These are phyloP conservation scores for Penicillium mononematosum DNA, from an alignment of 495 filamentous ascomycete species.

Conservation along the genomic window DNA sequence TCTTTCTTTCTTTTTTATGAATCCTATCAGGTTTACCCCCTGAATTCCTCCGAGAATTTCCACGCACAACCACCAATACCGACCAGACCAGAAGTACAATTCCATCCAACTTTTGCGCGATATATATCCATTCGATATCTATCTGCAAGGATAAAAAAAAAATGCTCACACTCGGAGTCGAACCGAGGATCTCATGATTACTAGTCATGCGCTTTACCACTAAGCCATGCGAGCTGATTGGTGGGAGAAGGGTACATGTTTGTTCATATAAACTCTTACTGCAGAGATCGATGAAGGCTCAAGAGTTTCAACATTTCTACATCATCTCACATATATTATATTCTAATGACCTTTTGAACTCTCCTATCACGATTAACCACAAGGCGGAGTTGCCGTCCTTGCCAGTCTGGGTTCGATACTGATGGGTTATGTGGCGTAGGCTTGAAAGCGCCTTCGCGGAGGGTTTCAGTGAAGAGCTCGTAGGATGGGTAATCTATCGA, in stretches of 20 bases:
- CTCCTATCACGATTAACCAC: constrained; percentile 67
- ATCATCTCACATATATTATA: constrained; percentile 34
- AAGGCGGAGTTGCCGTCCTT: constrained; percentile 63
- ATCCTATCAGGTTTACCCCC: too few species aligned
- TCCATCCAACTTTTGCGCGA: too few species aligned
- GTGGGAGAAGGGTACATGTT: too few species aligned
- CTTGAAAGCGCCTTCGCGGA: constrained; percentile 63
- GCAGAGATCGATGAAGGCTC: too few species aligned
- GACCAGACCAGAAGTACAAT: too few species aligned
- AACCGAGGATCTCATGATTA: constrained; percentile 18
- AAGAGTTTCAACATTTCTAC: background rate
- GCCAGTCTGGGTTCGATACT: constrained; percentile 36
- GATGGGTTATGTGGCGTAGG: constrained; percentile 22
- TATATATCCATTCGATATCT: too few species aligned
- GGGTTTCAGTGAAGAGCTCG: constrained; percentile 68
- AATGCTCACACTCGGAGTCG: constrained; percentile 17
- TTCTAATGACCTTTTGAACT: constrained; percentile 55
- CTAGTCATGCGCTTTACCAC: constrained; percentile 17
- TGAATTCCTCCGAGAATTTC: too few species aligned
- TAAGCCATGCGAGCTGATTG: constrained; percentile 14
- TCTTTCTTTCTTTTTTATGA: too few species aligned
- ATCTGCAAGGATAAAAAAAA: background rate
- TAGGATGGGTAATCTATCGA: constrained; percentile 62
- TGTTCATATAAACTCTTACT: too few species aligned
- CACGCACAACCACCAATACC: too few species aligned